Evolutionary conservation across 331 rosid species (phyloP).

Genomic region (Ulmus americana): DNA sequence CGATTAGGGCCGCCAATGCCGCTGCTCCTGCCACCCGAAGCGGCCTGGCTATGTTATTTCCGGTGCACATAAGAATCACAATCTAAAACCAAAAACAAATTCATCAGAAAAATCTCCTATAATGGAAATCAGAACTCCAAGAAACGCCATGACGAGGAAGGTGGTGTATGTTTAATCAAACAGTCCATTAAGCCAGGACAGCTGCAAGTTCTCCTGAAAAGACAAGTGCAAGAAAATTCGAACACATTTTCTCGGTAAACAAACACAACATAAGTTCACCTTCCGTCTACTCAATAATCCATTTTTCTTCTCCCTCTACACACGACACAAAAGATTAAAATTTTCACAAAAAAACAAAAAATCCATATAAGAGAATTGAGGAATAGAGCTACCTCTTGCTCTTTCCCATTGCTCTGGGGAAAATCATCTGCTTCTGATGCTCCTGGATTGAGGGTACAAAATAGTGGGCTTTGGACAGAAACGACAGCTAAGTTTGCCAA

Average conservation of each 20-base stretch:
- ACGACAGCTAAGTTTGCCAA: not conserved
- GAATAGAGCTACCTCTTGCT: not conserved
- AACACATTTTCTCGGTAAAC: no score
- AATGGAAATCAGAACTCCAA: not conserved
- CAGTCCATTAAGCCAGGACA: not conserved
- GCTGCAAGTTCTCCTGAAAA: not conserved
- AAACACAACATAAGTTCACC: not conserved
- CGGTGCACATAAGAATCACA: slow-evolving; percentile 10
- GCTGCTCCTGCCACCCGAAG: slow-evolving; percentile 19
- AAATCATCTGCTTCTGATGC: slow-evolving; percentile 2
- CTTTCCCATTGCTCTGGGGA: not conserved
- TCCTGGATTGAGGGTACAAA: no score
- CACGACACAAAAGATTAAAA: not conserved
- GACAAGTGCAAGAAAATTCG: not conserved
- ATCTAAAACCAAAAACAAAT: not conserved
- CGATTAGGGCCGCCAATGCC: slow-evolving; percentile 15
- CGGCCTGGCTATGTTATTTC: slow-evolving; percentile 15
- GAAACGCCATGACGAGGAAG: slow-evolving; percentile 8
- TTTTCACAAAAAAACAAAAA: not conserved
- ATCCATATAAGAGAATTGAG: not conserved
- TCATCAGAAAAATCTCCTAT: not conserved
- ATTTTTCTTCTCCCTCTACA: not conserved
- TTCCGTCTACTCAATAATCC: slow-evolving; percentile 8
- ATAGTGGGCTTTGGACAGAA: slow-evolving; percentile 2
- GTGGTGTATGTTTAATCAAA: not conserved